phyloP scores from a whole-genome alignment of 2,329 filamentous ascomycete species.

The Colletotrichum sp. region DNA sequence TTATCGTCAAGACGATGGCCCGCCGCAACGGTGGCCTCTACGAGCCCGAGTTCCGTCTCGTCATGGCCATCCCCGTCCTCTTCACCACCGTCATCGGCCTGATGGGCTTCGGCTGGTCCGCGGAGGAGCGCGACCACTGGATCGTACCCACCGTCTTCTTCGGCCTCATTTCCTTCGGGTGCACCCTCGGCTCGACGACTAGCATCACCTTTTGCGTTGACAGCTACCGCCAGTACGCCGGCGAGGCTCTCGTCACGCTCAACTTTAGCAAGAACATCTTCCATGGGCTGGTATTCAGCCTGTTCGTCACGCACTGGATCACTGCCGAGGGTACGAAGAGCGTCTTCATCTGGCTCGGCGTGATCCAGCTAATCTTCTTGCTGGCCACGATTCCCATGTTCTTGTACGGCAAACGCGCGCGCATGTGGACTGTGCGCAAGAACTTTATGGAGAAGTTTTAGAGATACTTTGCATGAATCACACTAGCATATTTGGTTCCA shows the following conservation, averaged over 20 bases:
- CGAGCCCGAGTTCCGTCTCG: slow-evolving; percentile 89
- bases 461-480: background rate
- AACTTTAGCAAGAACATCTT: slow-evolving; percentile 96
- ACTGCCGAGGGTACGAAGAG: slow-evolving; percentile 74
- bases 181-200: slow-evolving; percentile 87
- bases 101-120: slow-evolving; percentile 97
- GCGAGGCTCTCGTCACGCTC: slow-evolving; percentile 90
- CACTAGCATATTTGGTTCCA: background rate
- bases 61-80: slow-evolving; percentile 84
- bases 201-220: slow-evolving; percentile 95
- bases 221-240: slow-evolving; percentile 90
- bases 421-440: slow-evolving; percentile 93
- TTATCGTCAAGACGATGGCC: slow-evolving; percentile 83
- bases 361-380: slow-evolving; percentile 82
- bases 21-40: slow-evolving; percentile 90
- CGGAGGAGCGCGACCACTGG: slow-evolving; percentile 75
- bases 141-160: slow-evolving; percentile 96
- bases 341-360: slow-evolving; percentile 83
- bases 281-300: slow-evolving; percentile 85
- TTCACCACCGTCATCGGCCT: slow-evolving; percentile 82
- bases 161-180: slow-evolving; percentile 89
- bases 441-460: slow-evolving; percentile 82
- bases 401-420: slow-evolving; percentile 85
- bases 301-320: slow-evolving; percentile 90
- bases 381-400: slow-evolving; percentile 88